Percentiles rank a stretch among this genome's conserved stretches.
Conservation (phyloP, 495 filamentous ascomycete species). For the Aspergillus cavernicola region DNA sequence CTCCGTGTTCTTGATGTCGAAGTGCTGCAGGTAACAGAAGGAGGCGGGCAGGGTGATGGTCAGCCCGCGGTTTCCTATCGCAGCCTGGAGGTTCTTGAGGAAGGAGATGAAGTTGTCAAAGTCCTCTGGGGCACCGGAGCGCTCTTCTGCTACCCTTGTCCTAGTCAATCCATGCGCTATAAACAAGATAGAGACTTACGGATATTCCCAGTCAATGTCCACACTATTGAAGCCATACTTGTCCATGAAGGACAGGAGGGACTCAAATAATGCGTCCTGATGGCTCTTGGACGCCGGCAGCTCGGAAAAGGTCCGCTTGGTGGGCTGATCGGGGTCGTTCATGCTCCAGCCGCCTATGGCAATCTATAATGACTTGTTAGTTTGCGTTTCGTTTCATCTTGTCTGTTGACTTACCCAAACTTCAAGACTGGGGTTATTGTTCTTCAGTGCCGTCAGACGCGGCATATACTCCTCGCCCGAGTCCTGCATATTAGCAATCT, state of each 20-base stretch:
- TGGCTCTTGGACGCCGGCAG: constrained; percentile 24
- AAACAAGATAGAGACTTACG: too few relatives aligned
- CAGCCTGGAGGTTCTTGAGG: constrained; percentile 38
- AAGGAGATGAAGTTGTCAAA: constrained; percentile 38
- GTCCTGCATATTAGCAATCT: constrained; percentile 18
- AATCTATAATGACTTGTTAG: too few relatives aligned
- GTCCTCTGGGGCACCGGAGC: constrained; percentile 35
- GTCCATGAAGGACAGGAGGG: constrained; percentile 38
- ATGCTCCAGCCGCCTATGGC: constrained; percentile 46
- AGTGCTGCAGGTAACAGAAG: constrained; percentile 39
- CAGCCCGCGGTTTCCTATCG: constrained; percentile 30
- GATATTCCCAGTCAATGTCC: constrained; percentile 58
- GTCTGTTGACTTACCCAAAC: too few relatives aligned
- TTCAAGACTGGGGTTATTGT: too few relatives aligned
- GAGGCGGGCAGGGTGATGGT: constrained; percentile 31
- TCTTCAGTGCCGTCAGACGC: constrained; percentile 32
- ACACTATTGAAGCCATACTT: constrained; percentile 50
- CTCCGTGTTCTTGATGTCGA: constrained; percentile 37
- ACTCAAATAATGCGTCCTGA: constrained; percentile 44
- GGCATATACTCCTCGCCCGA: constrained; percentile 18
- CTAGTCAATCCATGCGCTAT: too few relatives aligned
- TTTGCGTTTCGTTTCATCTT: too few relatives aligned
- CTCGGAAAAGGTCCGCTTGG: constrained; percentile 28
- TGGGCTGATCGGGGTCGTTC: constrained; percentile 25
- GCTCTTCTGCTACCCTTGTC: constrained; percentile 30